Conservation (phyloP, 116 monocot genomes). For the Dioscorea cayenensis region DNA sequence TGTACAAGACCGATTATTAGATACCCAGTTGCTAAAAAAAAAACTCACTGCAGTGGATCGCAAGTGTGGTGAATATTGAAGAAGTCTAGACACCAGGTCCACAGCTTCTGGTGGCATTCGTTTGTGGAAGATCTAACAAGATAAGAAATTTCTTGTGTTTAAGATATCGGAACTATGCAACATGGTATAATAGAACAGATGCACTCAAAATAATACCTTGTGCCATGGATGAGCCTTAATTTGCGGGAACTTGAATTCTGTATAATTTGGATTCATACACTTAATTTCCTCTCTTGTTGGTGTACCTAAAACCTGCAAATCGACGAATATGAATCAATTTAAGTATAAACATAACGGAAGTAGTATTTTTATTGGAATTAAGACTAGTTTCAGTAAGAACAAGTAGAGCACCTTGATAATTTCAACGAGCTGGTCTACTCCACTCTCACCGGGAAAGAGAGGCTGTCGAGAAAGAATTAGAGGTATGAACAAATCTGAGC, state of each 20-base stretch:
- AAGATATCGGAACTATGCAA: neutral
- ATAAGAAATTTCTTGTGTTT: neutral
- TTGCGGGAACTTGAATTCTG: constrained; percentile 89
- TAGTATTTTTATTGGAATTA: neutral
- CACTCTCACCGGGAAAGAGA: constrained; percentile 90
- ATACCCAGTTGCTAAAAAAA: neutral
- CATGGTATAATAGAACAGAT: neutral
- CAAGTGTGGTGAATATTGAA: constrained; percentile 74
- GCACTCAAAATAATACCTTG: constrained; percentile 32
- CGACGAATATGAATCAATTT: neutral
- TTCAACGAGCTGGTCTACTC: constrained; percentile 92
- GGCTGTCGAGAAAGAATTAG: constrained; percentile 36
- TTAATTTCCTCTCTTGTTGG: constrained; percentile 97
- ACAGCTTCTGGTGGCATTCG: constrained; percentile 83
- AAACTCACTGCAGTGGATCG: constrained; percentile 61
- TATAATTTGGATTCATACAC: constrained; percentile 96
- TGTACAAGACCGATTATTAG: neutral
- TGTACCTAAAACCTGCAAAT: constrained; percentile 69
- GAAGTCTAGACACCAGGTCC: constrained; percentile 74
- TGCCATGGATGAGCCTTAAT: constrained; percentile 97
- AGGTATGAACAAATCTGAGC: neutral
- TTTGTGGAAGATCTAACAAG: constrained; percentile 56
- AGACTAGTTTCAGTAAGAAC: neutral
- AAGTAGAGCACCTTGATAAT: constrained; percentile 63
- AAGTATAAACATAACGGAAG: neutral